Conservation (phyloP, 805 yeast species). For the Candida sanyiensis region DNA sequence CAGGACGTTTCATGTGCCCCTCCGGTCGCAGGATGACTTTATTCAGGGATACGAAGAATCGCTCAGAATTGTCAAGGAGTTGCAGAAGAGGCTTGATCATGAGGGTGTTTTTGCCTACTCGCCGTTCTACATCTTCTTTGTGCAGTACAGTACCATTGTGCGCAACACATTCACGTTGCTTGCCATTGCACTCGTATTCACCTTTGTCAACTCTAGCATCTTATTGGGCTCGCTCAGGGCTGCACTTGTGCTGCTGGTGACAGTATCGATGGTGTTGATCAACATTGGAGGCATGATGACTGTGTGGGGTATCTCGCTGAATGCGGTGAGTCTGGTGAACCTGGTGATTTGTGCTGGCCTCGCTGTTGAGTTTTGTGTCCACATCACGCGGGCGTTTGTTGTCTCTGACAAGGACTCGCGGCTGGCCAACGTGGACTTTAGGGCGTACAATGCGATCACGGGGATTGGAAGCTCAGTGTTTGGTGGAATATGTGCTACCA, state of each 20-base stretch:
- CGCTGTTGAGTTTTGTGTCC: slow-evolving; percentile 90
- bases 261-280: slow-evolving; percentile 58
- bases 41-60: slow-evolving; percentile 75
- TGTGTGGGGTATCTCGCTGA: slow-evolving; percentile 66
- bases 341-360: slow-evolving; percentile 88
- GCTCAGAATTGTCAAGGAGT: slow-evolving; percentile 54
- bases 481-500: slow-evolving; percentile 86
- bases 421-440: slow-evolving; percentile 23
- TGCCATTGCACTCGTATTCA: slow-evolving; percentile 43
- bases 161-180: slow-evolving; percentile 51
- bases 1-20: slow-evolving; percentile 72
- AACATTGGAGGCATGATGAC: slow-evolving; percentile 81
- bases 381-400: slow-evolving; percentile 70
- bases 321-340: slow-evolving; percentile 87
- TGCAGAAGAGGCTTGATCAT: slow-evolving; percentile 37
- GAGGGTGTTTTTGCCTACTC: slow-evolving; percentile 77
- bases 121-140: slow-evolving; percentile 88
- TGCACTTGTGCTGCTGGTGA: slow-evolving; percentile 48
- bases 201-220: slow-evolving; percentile 47
- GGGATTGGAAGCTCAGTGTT: slow-evolving; percentile 88
- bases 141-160: slow-evolving; percentile 71
- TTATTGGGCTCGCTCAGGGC: slow-evolving; percentile 64
- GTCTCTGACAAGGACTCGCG: slow-evolving; percentile 33
- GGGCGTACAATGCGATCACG: slow-evolving; percentile 52
- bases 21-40: slow-evolving; percentile 78